phyloP scores from a whole-genome alignment of 129 eudicot genomes.

The Pittosporum tobira region DNA sequence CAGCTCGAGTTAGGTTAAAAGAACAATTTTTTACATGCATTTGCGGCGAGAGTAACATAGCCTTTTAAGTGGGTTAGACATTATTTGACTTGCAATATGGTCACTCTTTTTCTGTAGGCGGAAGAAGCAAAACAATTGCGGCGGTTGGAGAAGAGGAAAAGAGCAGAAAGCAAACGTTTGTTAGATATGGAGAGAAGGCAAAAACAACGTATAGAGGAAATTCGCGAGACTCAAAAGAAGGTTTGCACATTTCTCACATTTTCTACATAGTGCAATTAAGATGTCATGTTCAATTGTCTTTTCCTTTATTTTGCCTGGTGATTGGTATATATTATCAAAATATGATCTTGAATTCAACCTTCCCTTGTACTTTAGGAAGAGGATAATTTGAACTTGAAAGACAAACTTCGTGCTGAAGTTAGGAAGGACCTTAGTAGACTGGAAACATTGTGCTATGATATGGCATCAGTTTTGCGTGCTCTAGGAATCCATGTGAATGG shows the following conservation, averaged over 20 bases:
- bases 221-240: constrained; percentile 66
- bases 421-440: constrained; percentile 41
- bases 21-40: too few relatives aligned
- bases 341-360: neutral
- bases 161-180: constrained; percentile 55
- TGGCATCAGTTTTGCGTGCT: constrained; percentile 54
- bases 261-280: neutral
- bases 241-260: constrained; percentile 23
- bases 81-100: too few relatives aligned
- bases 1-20: too few relatives aligned
- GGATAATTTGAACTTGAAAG: constrained; percentile 67
- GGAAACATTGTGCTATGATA: constrained; percentile 47
- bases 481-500: constrained; percentile 48
- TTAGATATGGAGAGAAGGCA: constrained; percentile 75
- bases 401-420: constrained; percentile 45
- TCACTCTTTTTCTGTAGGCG: constrained; percentile 35
- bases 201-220: constrained; percentile 68
- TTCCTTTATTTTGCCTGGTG: neutral
- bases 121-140: constrained; percentile 54
- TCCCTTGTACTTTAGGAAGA: constrained; percentile 29
- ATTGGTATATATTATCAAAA: neutral
- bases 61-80: too few relatives aligned
- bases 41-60: too few relatives aligned
- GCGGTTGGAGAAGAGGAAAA: constrained; percentile 47
- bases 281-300: neutral